phyloP scores from a whole-genome alignment of 2,329 filamentous ascomycete species.

The Fusarium ambrosium region DNA sequence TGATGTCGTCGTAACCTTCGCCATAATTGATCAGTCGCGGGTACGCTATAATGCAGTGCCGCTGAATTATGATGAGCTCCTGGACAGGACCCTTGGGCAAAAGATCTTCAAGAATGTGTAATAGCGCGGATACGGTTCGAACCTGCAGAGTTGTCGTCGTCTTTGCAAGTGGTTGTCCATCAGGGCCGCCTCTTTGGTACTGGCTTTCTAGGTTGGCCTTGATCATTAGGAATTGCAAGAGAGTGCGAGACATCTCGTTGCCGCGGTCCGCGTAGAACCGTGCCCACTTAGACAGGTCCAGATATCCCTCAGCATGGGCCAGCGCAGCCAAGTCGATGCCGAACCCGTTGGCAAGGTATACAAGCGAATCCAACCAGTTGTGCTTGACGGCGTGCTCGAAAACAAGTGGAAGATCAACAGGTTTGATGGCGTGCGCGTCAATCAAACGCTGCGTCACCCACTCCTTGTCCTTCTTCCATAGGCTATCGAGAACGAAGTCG shows the following conservation, averaged over 20 bases:
- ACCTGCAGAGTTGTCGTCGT: slow-evolving; percentile 83
- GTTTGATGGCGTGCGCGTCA: slow-evolving; percentile 83
- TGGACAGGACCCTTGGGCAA: slow-evolving; percentile 70
- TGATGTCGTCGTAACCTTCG: slow-evolving; percentile 90
- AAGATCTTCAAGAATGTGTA: slow-evolving; percentile 83
- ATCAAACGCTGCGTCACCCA: slow-evolving; percentile 89
- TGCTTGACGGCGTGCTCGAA: slow-evolving; percentile 80
- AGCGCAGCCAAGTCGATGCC: slow-evolving; percentile 89
- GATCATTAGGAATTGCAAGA: slow-evolving; percentile 85
- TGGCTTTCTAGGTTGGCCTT: slow-evolving; percentile 86
- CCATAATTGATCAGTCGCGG: slow-evolving; percentile 97
- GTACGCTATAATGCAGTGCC: slow-evolving; percentile 91
- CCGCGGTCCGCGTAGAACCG: slow-evolving; percentile 76
- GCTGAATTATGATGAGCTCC: slow-evolving; percentile 84
- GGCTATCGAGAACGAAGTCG: slow-evolving; percentile 89
- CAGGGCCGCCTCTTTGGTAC: slow-evolving; percentile 75
- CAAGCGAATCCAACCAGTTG: slow-evolving; percentile 85
- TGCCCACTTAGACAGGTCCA: slow-evolving; percentile 87
- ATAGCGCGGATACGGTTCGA: slow-evolving; percentile 84
- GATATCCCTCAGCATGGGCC: slow-evolving; percentile 83
- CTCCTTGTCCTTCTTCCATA: slow-evolving; percentile 90
- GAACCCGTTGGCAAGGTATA: slow-evolving; percentile 84
- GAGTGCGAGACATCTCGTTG: slow-evolving; percentile 75
- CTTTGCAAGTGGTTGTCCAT: slow-evolving; percentile 67
- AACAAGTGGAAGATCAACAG: slow-evolving; percentile 58